These are phyloP conservation scores for Omphalea diandra DNA, from an alignment of 441 rosid species.

Conservation along the genomic window DNA sequence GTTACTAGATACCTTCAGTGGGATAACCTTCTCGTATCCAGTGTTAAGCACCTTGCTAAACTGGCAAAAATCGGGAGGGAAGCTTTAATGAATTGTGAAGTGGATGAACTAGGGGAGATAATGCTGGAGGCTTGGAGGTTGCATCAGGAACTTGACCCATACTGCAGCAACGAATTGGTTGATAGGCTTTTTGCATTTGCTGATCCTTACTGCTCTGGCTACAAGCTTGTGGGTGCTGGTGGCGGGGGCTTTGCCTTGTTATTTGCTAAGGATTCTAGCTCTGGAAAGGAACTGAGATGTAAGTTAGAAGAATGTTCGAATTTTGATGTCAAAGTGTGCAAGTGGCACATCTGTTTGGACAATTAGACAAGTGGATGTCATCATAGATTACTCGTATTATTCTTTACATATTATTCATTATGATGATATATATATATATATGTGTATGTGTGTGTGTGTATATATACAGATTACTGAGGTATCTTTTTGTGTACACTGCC, in stretches of 20 bases:
- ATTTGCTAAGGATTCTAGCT: constrained; percentile 54
- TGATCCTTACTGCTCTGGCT: constrained; percentile 78
- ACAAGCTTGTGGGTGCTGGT: constrained; percentile 95
- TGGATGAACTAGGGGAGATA: constrained; percentile 76
- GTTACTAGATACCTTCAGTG: constrained; percentile 77
- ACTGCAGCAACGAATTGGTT: constrained; percentile 86
- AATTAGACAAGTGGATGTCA: background rate
- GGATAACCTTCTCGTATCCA: constrained; percentile 75
- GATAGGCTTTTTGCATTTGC: constrained; percentile 66
- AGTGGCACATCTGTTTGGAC: constrained; percentile 51
- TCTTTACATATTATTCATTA: too few relatives aligned
- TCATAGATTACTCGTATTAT: background rate
- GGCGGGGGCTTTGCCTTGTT: constrained; percentile 88
- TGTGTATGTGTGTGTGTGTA: too few relatives aligned
- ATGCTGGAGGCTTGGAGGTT: constrained; percentile 92
- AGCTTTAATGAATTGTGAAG: constrained; percentile 79
- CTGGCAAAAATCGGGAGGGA: constrained; percentile 84
- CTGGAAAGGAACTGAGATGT: constrained; percentile 48
- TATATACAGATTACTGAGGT: too few relatives aligned
- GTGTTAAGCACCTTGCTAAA: constrained; percentile 81
- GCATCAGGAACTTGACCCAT: constrained; percentile 97
- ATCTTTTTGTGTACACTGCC: too few relatives aligned
- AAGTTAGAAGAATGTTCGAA: constrained; percentile 45
- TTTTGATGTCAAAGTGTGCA: constrained; percentile 56
- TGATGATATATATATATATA: too few relatives aligned